Evolutionary conservation across 2,329 filamentous ascomycete species (phyloP).

Genomic region (Alternaria angustiovoidea): DNA sequence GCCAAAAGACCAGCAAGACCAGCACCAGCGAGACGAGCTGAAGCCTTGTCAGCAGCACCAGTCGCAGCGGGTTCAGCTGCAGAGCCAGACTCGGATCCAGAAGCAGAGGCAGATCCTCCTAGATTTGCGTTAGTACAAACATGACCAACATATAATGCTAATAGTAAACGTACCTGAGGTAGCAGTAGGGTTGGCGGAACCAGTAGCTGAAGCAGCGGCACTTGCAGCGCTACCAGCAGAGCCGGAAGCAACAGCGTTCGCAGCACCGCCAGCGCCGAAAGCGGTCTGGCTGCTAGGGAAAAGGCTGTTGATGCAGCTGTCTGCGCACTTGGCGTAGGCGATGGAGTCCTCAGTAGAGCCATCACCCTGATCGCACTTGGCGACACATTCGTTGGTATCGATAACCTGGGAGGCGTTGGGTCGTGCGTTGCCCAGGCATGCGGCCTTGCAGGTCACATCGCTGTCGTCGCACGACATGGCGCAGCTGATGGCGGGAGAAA

Average conservation of each 20-base stretch:
- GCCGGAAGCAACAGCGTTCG: constrained; percentile 29
- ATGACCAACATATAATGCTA: not conserved
- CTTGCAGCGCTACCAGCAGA: constrained; percentile 35
- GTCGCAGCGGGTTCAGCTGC: constrained; percentile 31
- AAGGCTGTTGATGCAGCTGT: constrained; percentile 58
- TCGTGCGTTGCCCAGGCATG: constrained; percentile 61
- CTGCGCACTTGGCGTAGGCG: constrained; percentile 59
- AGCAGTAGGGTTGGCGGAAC: constrained; percentile 8
- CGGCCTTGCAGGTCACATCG: constrained; percentile 62
- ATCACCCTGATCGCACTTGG: constrained; percentile 62
- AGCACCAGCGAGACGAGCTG: constrained; percentile 43
- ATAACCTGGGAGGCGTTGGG: constrained; percentile 60
- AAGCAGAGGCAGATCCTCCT: constrained; percentile 17
- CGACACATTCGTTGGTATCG: constrained; percentile 61
- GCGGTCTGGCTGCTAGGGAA: constrained; percentile 55
- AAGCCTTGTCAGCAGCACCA: constrained; percentile 42
- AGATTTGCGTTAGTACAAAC: not conserved
- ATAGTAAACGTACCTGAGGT: constrained; percentile 9
- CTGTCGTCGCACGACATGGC: constrained; percentile 49
- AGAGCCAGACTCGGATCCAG: constrained; percentile 35
- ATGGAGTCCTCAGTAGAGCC: constrained; percentile 57
- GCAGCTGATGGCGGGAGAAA: constrained; percentile 46
- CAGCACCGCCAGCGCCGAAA: constrained; percentile 31
- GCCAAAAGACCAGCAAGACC: constrained; percentile 50
- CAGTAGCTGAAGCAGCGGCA: constrained; percentile 28